phyloP scores from a whole-genome alignment of 179 eudicot species.

The Amaranthus tricolor region DNA sequence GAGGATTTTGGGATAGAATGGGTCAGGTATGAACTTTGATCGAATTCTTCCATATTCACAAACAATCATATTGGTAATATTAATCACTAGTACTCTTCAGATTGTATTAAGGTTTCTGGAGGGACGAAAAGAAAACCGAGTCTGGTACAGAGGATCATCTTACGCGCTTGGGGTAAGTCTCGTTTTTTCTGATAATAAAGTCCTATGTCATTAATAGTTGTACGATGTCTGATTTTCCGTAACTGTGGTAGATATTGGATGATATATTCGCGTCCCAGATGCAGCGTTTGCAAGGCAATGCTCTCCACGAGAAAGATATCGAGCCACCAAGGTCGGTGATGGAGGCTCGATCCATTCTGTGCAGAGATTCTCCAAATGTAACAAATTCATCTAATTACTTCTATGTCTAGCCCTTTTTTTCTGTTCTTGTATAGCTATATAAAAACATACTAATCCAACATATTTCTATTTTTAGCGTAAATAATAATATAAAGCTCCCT shows the following conservation, averaged over 20 bases:
- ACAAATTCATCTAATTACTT: slow-evolving; percentile 50
- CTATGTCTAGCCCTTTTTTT: slow-evolving; percentile 32
- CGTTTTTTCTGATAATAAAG: no score
- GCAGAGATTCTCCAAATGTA: slow-evolving; percentile 60
- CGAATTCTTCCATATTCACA: background rate
- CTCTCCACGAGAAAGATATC: slow-evolving; percentile 70
- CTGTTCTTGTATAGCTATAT: background rate
- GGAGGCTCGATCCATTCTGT: slow-evolving; percentile 82
- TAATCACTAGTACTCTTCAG: slow-evolving; percentile 29
- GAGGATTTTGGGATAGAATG: slow-evolving; percentile 86
- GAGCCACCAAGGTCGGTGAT: slow-evolving; percentile 74
- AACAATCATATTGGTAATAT: background rate
- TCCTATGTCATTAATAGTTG: background rate
- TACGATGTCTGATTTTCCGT: background rate
- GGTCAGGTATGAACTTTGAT: slow-evolving; percentile 54
- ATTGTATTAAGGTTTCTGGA: slow-evolving; percentile 70
- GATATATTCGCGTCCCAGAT: slow-evolving; percentile 81
- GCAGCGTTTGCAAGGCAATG: slow-evolving; percentile 80
- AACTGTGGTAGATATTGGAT: slow-evolving; percentile 54
- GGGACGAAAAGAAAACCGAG: slow-evolving; percentile 84
- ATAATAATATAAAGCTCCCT: no score
- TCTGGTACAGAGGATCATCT: slow-evolving; percentile 85
- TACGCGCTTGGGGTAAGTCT: slow-evolving; percentile 79
- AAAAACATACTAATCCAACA: no score
- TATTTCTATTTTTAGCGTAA: no score